Evolutionary conservation across 192 early-diverging fungal genomes (phyloP).

Genomic region (Backusella mclennaniae): DNA sequence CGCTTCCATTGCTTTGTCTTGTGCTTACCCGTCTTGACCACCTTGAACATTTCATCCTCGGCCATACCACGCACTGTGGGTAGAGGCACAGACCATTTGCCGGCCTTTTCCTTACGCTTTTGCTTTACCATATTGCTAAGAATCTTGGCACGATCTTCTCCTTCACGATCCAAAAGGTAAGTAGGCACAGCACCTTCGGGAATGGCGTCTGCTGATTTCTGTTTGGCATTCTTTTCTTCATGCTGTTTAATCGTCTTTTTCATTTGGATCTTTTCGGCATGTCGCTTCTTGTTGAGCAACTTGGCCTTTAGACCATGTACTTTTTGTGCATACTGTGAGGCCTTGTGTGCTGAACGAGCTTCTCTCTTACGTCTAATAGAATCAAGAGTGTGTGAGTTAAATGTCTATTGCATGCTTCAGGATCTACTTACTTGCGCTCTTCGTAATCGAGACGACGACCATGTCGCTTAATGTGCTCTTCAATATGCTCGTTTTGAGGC

Average conservation of each 20-base stretch:
- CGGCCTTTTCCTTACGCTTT: constrained; percentile 99
- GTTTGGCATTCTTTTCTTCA: constrained; percentile 95
- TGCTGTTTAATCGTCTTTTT: constrained; percentile 99
- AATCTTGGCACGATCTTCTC: constrained; percentile 94
- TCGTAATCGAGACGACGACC: constrained; percentile 94
- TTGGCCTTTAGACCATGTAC: constrained; percentile 97
- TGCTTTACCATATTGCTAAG: constrained; percentile 99
- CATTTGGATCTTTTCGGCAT: constrained; percentile 99
- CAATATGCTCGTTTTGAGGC: constrained; percentile 98
- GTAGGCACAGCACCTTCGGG: constrained; percentile 96
- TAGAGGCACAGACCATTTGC: constrained; percentile 95
- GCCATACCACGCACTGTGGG: constrained; percentile 99
- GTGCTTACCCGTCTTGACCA: constrained; percentile 90
- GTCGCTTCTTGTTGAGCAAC: constrained; percentile 98
- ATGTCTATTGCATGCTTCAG: neutral
- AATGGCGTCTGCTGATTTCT: constrained; percentile 88
- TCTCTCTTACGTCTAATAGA: constrained; percentile 84
- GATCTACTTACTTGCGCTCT: constrained; percentile 74
- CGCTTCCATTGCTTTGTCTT: constrained; percentile 98
- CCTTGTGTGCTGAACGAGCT: constrained; percentile 91
- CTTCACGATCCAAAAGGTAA: constrained; percentile 98
- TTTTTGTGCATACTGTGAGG: constrained; percentile 90
- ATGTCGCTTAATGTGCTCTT: constrained; percentile 95
- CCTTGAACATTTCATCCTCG: constrained; percentile 99
- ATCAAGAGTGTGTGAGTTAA: neutral